Evolutionary conservation across 1,139 yeast genomes (phyloP), one percentile per base, ranked within the genome.

Genomic region (Arxiozyma bovina): DNA sequence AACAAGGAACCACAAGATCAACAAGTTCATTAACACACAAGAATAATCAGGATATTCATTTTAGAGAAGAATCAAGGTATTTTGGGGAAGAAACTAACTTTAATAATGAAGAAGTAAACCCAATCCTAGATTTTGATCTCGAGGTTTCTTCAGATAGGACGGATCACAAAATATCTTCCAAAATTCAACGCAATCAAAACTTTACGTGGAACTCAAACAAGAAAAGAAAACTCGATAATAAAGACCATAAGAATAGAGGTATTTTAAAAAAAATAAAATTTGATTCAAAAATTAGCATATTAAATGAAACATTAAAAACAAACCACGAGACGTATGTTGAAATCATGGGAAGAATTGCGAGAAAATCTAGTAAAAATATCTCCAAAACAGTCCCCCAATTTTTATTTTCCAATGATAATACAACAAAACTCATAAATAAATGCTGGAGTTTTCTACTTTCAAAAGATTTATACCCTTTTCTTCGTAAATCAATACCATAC

Each of bases 261-360:
- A 6, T 18, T 21, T 23, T 50, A 11, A 45, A 44, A 25, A 50
- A 38, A 18, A 51, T 66, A 1, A 57, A 53, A 48, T 25, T 52
- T 25, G 70, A 67, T 56, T 61, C 58, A 23, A 58, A 57, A 48
- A 65, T 61, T 3, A 63, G 67, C 22, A 45, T 63, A n/a, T 50
- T 61, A 9, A 67, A 67, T 2, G 70, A 66, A 8, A 51, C 51
- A 15, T 52, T 67, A 43, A 59, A 67, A 50, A 46, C 46, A 11
- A 61, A 64, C 46, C 60, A 59, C 53, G 62, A 56, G 17, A 51
- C 56, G 27, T 67, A 67, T 53, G 42, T 54, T 25, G 57, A 53
- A 18, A 18, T 45, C 1, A 67, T 67, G 70, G 57, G 6, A 34
- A 34, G 40, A 15, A 12, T 5, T 34, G 55, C 30, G 25, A 57